Evolutionary conservation across 768 basidiomycete species (phyloP), one percentile per base, ranked within the genome.

Genomic region (Rhodotorula graminis): DNA sequence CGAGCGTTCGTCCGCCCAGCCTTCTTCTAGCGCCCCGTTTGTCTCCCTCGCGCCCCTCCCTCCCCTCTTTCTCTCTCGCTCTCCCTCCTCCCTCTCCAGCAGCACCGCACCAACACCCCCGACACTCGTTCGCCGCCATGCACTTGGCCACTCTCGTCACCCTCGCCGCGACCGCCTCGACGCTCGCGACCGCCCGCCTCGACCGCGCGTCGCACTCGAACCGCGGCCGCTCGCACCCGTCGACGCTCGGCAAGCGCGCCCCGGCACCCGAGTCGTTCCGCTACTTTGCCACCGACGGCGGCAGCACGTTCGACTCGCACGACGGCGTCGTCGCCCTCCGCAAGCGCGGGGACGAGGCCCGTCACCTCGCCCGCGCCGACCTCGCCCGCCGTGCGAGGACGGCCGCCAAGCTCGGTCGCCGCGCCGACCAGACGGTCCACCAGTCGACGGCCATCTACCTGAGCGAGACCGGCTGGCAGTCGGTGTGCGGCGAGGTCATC

Each of bases 171-270:
- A 60, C 71, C 12, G 66, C 66, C 31, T 63, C 71, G 19, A 61
- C 69, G 29, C 67, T 64, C 67, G 71, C 63, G 16, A 56, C 67
- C 3, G 71, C 71, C 7, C 66, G 71, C 10, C 63, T 72, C 42
- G 71, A 72, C 52, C 62, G 66, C 49, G 9, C 55, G 23, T 31
- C 59, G 14, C 70, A 71, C 55, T 29, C 53, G 33, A 23, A 33
- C 56, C 56, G 25, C 58, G 71, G 44, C 7, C 40, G 40, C 29
- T 60, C 58, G 25, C 27, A n/a, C 44, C 25, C 44, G 29, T 47
- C 61, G 33, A 29, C 29, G 15, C 59, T 56, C 55, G 40, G 18
- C 53, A 56, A 56, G 53, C 64, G 64, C 55, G 18, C 64, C 4
- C 40, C 64, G 7, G 11, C 7, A 18, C 53, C 64, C 1, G 64